Evolutionary conservation across 2,329 filamentous ascomycete genomes (phyloP).

Genomic region (Pseudonectria buxi): DNA sequence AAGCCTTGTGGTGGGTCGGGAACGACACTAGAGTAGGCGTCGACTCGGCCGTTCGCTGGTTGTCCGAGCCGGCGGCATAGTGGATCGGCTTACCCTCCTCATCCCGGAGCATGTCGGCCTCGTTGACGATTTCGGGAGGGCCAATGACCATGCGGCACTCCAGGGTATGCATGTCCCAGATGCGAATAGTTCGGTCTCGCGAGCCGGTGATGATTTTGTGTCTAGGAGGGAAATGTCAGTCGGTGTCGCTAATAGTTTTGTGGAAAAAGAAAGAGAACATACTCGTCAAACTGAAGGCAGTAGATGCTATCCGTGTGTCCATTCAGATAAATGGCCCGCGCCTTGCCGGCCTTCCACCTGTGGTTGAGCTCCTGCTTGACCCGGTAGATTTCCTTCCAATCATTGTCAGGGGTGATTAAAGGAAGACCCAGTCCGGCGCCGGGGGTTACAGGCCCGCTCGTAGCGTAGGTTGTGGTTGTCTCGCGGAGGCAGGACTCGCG

Average conservation of each 20-base stretch:
- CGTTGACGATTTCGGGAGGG: conserved; percentile 57
- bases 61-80: conserved; percentile 48
- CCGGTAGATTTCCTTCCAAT: conserved; percentile 83
- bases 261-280: conserved; percentile 29
- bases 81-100: conserved; percentile 45
- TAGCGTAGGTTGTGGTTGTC: conserved; percentile 55
- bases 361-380: conserved; percentile 68
- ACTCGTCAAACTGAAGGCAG: conserved; percentile 97
- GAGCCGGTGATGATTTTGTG: conserved; percentile 96
- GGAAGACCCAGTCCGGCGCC: conserved; percentile 54
- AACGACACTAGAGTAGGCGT: conserved; percentile 52
- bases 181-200: conserved; percentile 86
- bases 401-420: conserved; percentile 50
- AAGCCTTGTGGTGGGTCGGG: conserved; percentile 72
- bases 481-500: conserved; percentile 56
- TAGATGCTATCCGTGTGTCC: conserved; percentile 96
- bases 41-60: conserved; percentile 38
- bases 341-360: conserved; percentile 73
- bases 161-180: conserved; percentile 91
- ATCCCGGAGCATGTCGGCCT: conserved; percentile 44
- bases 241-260: background rate
- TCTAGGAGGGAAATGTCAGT: conserved; percentile 41
- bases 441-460: conserved; percentile 43
- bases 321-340: conserved; percentile 79
- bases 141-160: conserved; percentile 83